Evolutionary conservation across 192 early-diverging fungal species (phyloP), one percentile per base, ranked within the genome.

Genomic region (Spinellus fusiger): DNA sequence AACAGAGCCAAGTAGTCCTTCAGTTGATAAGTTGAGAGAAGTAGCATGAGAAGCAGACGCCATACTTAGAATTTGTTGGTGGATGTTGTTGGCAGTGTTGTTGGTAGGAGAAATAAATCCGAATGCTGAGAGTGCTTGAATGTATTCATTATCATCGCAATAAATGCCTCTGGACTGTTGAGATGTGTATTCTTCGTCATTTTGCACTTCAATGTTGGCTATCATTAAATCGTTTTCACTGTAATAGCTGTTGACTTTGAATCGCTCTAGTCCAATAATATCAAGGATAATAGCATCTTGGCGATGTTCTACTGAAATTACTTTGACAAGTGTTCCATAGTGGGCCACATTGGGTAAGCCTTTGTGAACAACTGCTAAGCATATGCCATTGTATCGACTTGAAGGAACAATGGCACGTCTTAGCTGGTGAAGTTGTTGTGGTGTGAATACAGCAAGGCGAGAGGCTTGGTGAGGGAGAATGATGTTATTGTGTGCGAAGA

Each of bases 211-310:
- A 35, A 61, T 49, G 10, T 50, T 23, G 15, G 59, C 59, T n/a
- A 37, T 7, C 20, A 61, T n/a, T 10, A 6, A 26, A 27, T n/a
- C 27, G 34, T 61, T 49, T 13, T 52, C 49, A 35, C 37, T 15
- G 22, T 33, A 23, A n/a, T 61, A 48, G 12, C 16, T 51, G 15
- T 51, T 34, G 2, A 61, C 33, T 8, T 61, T 61, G 22, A 61
- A 61, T 7, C 59, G 48, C 20, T 61, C 59, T 10, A 35, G 26
- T 16, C 59, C 59, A 38, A 61, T 23, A 1, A 50, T 49, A 61
- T 61, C 59, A 34, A 61, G 34, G 22, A 61, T 50, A 51, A 61
- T 33, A 25, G 59, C 49, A 50, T 61, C 59, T 13, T 31, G 28
- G 4, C 59, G 59, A 29, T 61, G 59, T 20, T 61, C 59, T 10